phyloP scores from a whole-genome alignment of 2,329 filamentous ascomycete genomes.

The Claviceps arundinis region DNA sequence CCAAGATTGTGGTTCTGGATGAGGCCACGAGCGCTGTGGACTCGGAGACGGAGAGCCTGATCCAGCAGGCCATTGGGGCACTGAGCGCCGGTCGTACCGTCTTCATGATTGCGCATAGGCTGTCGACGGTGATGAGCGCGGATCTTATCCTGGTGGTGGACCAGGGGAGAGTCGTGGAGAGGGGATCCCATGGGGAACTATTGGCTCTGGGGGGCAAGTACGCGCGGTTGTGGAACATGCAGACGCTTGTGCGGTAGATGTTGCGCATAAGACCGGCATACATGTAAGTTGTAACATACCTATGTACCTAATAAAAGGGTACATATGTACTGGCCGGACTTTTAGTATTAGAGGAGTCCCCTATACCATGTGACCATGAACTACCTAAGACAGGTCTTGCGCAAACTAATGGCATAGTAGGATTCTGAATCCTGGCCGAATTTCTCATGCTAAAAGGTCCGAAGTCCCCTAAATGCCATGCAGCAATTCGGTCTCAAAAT shows the following conservation, averaged over 20 bases:
- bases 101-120: slow-evolving; percentile 34
- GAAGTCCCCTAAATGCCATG: too few relatives aligned
- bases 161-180: slow-evolving; percentile 36
- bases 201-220: slow-evolving; percentile 35
- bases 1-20: slow-evolving; percentile 25
- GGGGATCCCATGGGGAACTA: slow-evolving; percentile 36
- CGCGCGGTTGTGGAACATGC: slow-evolving; percentile 36
- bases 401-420: too few relatives aligned
- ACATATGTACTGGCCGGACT: too few relatives aligned
- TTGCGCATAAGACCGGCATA: too few relatives aligned
- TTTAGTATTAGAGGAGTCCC: too few relatives aligned
- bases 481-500: too few relatives aligned
- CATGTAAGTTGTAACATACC: too few relatives aligned
- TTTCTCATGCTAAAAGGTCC: too few relatives aligned
- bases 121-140: slow-evolving; percentile 28
- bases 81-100: slow-evolving; percentile 36
- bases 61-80: slow-evolving; percentile 32
- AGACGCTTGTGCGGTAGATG: slow-evolving; percentile 12
- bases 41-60: slow-evolving; percentile 26
- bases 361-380: too few relatives aligned
- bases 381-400: too few relatives aligned
- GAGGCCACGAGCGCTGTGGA: slow-evolving; percentile 39
- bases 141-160: slow-evolving; percentile 41
- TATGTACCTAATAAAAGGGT: too few relatives aligned
- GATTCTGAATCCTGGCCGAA: too few relatives aligned